These are phyloP conservation scores for Penicillium argentinense DNA, from an alignment of 495 filamentous ascomycete species.

Conservation along the genomic window DNA sequence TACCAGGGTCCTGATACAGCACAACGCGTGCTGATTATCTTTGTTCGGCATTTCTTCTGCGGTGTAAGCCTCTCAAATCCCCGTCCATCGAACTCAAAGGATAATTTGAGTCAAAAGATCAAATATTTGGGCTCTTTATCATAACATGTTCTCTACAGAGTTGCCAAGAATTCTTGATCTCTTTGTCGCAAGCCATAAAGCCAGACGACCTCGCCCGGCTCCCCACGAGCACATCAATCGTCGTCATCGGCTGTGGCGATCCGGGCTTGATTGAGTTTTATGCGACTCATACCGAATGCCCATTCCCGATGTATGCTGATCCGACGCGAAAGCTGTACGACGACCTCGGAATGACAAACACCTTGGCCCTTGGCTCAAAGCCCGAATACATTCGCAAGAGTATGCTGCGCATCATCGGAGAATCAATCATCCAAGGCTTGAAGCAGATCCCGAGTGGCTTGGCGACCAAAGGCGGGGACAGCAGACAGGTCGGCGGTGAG, in stretches of 20 bases:
- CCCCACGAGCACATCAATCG: conserved; percentile 60
- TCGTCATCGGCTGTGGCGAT: conserved; percentile 77
- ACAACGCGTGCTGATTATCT: conserved; percentile 68
- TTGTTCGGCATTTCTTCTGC: conserved; percentile 89
- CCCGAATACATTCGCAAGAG: conserved; percentile 67
- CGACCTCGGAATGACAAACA: conserved; percentile 68
- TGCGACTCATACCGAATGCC: conserved; percentile 57
- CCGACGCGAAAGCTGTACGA: conserved; percentile 68
- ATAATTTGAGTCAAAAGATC: no score
- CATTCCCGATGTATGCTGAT: conserved; percentile 82
- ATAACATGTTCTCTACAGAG: conserved; percentile 47
- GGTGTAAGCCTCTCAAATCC: conserved; percentile 54
- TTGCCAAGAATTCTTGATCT: conserved; percentile 64
- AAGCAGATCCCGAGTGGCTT: conserved; percentile 51
- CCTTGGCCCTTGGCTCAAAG: conserved; percentile 57
- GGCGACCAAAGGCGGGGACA: conserved; percentile 65
- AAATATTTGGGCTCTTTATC: neutral
- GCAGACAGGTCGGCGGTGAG: conserved; percentile 77
- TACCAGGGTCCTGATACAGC: conserved; percentile 57
- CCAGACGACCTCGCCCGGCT: conserved; percentile 47
- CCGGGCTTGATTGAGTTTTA: conserved; percentile 72
- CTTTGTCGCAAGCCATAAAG: conserved; percentile 60
- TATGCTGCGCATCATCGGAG: conserved; percentile 42
- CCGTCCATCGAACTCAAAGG: neutral
- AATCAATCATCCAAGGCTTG: conserved; percentile 57